phyloP scores from a whole-genome alignment of 805 yeast genomes.

The Yamadazyma sp. region DNA sequence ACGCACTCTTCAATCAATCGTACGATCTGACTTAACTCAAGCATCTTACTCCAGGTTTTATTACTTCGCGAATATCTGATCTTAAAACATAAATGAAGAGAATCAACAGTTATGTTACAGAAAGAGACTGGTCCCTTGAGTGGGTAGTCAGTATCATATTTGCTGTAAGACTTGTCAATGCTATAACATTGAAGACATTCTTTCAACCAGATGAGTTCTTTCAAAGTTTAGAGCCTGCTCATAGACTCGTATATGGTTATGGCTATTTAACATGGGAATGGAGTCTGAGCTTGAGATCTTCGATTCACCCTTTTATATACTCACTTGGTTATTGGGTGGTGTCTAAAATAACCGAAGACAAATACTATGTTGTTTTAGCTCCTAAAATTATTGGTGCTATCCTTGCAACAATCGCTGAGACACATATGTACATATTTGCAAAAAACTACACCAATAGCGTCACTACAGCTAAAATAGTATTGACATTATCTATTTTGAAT shows the following conservation, averaged over 20 bases:
- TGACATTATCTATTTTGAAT: constrained; percentile 54
- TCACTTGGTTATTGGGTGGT: constrained; percentile 37
- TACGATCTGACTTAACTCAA: background rate
- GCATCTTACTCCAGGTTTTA: background rate
- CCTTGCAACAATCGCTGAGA: constrained; percentile 72
- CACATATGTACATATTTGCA: constrained; percentile 50
- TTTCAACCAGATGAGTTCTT: constrained; percentile 97
- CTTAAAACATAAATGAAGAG: no score
- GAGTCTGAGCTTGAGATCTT: constrained; percentile 70
- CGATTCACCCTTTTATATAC: constrained; percentile 75
- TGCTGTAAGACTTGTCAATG: constrained; percentile 43
- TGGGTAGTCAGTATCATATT: constrained; percentile 5
- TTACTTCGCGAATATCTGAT: background rate
- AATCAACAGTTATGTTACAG: no score
- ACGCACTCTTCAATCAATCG: constrained; percentile 15
- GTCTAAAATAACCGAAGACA: constrained; percentile 19
- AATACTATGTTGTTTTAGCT: constrained; percentile 38
- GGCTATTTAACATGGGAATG: constrained; percentile 97
- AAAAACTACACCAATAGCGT: constrained; percentile 29
- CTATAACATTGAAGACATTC: constrained; percentile 64
- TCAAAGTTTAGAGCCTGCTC: constrained; percentile 94
- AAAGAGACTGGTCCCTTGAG: constrained; percentile 3
- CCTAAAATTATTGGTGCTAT: constrained; percentile 74
- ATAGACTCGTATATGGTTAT: constrained; percentile 63
- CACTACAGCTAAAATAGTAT: constrained; percentile 37